Base-by-base conservation (phyloP, 2,329 filamentous ascomycete genomes). In the Phyllosticta citribraziliensis region DNA sequence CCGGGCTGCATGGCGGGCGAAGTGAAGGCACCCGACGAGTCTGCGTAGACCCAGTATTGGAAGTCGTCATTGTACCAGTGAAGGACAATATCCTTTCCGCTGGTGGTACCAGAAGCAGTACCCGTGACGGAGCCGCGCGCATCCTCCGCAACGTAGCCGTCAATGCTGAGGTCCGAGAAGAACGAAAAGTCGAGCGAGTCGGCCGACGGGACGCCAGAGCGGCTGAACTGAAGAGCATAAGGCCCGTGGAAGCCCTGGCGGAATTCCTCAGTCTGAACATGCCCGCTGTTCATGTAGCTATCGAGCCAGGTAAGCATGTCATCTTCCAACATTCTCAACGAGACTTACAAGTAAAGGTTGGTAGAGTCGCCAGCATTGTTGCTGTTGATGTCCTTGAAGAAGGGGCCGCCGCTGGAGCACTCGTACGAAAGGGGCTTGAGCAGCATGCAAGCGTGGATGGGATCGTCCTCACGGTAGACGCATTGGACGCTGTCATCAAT, bases 401-500 rank as follows among this genome's bases (percentile, higher is more conserved):
- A 88, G 17, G 86, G 86, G 0, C 85, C 86, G 12, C 86, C 86
- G 0, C 84, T 85, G 1, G 82, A 84, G 9, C 77, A 79, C 70
- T 88, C 86, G 56, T 84, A 85, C 40, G 82, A 74, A 57, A 74
- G 73, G 11, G 74, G 77, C 51, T 80, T 80, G 56, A 81, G 78
- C 59, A 86, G 74, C 71, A 87, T 82, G 71, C 85, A 88, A 11
- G 83, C 84, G 65, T 85, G 82, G 47, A 82, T 78, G 0, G 72
- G 69, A 27, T 73, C 70, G 30, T 70, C 72, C 63, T 75, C 76
- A 22, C 81, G 80, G 62, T 79, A 80, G 47, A 85, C 82, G 70
- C 85, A 88, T 69, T 86, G 84, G 25, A 81, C 78, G 53, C 82
- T 75, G 66, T 87, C 84, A 69, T 88, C 86, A 68, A 88, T 88